Evolutionary conservation across 225 moss, liverwort and hornwort species (phyloP), one percentile per base, ranked within the genome.

Genomic region (Straminergon stramineum): DNA sequence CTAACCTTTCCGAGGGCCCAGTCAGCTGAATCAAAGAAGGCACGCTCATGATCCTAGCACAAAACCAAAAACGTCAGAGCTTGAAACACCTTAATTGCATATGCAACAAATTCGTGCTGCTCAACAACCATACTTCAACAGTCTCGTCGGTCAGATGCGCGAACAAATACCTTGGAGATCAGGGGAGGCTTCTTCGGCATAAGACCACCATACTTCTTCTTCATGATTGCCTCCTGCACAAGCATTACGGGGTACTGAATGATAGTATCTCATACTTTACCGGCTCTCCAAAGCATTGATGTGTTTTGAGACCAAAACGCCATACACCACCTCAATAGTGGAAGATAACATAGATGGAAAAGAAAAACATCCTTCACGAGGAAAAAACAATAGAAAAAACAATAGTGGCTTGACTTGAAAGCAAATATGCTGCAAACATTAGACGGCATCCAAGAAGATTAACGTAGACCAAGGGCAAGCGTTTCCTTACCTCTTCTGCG

Each of bases 1-100:
- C 95, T 90, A 93, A 97, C 96, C 96, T 99, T 99, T 92, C 96
- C 97, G 87, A 99, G 97, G 55, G 97, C 97, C 99, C 99, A 99
- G 88, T 99, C 99, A 79, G 97, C 97, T 58, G 99, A 99, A 93
- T 99, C 99, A 93, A 99, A 99, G 91, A 97, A 99, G 84, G 96
- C 98, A 89, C 96, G 94, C 91, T 96, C 98, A 88, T 99, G 98
- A 91, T 99, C 96, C 97, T 97, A 92, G 64, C 73, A 83, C 79
- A 90, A 63, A 84, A 51, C 69, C 74, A 32, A 84, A 80, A 11
- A 79, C 51, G n/a, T 92, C 91, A 94, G 87, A 77, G 84, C 70
- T 67, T 23, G 56, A 73, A 67, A 71, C 31, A 71, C 30, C 60
- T 48, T 31, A 65, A 75, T 75, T 78, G 56, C 74, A 79, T 32